Evolutionary conservation across 148 eudicot species (phyloP).

Genomic region (Suaeda aralocaspica): DNA sequence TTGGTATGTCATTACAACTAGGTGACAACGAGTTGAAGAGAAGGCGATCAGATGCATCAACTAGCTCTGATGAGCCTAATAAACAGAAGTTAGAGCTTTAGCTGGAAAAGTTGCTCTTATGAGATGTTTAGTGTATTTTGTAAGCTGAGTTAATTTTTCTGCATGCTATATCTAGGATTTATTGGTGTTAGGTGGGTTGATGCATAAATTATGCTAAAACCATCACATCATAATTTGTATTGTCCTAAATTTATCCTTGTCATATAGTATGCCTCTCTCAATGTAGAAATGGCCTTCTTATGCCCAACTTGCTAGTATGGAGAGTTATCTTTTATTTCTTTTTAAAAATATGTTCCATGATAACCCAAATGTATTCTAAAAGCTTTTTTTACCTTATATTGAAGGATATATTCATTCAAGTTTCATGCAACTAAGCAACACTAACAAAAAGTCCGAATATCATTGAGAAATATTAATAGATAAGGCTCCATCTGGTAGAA

Average conservation of each 20-base stretch:
- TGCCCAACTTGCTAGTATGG: slow-evolving; percentile 4
- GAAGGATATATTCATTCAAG: too few relatives aligned
- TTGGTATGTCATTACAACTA: slow-evolving; percentile 68
- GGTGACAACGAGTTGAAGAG: slow-evolving; percentile 92
- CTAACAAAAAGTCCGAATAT: too few relatives aligned
- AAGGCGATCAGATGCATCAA: slow-evolving; percentile 62
- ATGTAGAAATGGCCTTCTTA: slow-evolving; percentile 6
- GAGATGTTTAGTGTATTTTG: slow-evolving; percentile 22
- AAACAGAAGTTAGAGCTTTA: slow-evolving; percentile 18
- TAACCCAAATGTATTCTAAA: not conserved
- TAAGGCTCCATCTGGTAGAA: too few relatives aligned
- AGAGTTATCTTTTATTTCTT: not conserved
- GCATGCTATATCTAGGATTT: slow-evolving; percentile 18
- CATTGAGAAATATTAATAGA: too few relatives aligned
- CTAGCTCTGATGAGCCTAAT: slow-evolving; percentile 44
- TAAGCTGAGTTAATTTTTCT: slow-evolving; percentile 12
- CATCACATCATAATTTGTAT: slow-evolving; percentile 20
- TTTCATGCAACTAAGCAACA: too few relatives aligned
- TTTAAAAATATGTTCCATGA: not conserved
- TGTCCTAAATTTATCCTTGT: slow-evolving; percentile 9
- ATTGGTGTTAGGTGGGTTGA: slow-evolving; percentile 12
- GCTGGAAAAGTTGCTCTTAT: slow-evolving; percentile 10
- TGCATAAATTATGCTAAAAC: slow-evolving; percentile 9
- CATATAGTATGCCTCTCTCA: slow-evolving; percentile 11
- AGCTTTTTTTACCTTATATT: too few relatives aligned